Percentiles rank a stretch among this genome's conserved stretches.
Conservation (phyloP, 2,329 filamentous ascomycete species). For the Diaporthe aspalathi region DNA sequence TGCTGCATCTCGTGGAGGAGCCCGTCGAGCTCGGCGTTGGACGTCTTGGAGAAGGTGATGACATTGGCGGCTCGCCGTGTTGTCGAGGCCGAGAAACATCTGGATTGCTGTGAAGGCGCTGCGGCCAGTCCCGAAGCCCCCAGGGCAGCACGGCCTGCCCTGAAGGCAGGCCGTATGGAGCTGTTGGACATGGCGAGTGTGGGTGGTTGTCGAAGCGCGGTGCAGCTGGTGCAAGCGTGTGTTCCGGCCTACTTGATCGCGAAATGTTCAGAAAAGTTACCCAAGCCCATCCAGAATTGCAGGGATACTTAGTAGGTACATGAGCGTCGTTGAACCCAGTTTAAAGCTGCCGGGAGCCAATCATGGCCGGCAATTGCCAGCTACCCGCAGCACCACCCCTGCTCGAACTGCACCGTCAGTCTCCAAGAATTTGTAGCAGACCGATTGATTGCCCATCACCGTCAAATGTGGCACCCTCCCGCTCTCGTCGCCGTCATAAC, state of each 20-base stretch:
- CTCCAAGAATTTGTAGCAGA: constrained; percentile 39
- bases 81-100: constrained; percentile 44
- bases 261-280: constrained; percentile 36
- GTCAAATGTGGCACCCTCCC: constrained; percentile 22
- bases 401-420: constrained; percentile 5
- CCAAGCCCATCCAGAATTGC: neutral
- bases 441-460: constrained; percentile 38
- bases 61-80: constrained; percentile 46
- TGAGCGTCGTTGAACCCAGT: neutral
- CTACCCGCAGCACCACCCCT: constrained; percentile 26
- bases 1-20: constrained; percentile 65
- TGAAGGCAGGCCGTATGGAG: constrained; percentile 41
- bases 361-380: neutral
- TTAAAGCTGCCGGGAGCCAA: constrained; percentile 22
- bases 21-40: constrained; percentile 64
- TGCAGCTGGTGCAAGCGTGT: constrained; percentile 21
- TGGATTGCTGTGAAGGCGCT: constrained; percentile 36
- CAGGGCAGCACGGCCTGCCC: constrained; percentile 41
- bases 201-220: constrained; percentile 20
- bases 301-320: constrained; percentile 1
- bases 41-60: constrained; percentile 62
- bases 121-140: constrained; percentile 38
- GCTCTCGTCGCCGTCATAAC: constrained; percentile 32
- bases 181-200: constrained; percentile 42
- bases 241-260: constrained; percentile 34